Percentiles rank a stretch among this genome's conserved stretches.
Conservation (phyloP, 768 basidiomycete genomes). For the Tephrocybe sp. region DNA sequence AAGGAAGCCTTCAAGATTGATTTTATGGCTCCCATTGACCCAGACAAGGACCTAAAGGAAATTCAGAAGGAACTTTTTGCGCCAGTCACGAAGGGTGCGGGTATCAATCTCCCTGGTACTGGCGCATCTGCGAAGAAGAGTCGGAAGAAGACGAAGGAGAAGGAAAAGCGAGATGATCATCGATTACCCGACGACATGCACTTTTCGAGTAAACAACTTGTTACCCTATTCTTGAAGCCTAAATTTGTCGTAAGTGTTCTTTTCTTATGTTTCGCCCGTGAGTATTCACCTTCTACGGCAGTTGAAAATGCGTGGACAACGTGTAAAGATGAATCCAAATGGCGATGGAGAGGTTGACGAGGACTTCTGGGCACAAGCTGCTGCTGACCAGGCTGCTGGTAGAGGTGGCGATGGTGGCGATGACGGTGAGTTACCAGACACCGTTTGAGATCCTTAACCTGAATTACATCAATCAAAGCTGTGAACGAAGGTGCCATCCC, state of each 20-base stretch:
- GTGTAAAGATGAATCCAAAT: conserved; percentile 53
- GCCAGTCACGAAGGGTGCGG: conserved; percentile 66
- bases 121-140: conserved; percentile 42
- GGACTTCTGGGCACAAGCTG: conserved; percentile 96
- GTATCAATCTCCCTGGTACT: conserved; percentile 67
- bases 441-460: background rate
- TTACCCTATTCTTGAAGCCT: conserved; percentile 94
- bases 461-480: conserved; percentile 14
- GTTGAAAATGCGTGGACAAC: conserved; percentile 88
- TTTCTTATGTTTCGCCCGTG: background rate
- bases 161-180: conserved; percentile 73
- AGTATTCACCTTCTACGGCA: conserved; percentile 32
- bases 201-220: conserved; percentile 86
- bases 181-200: conserved; percentile 96
- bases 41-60: conserved; percentile 59
- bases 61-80: conserved; percentile 75
- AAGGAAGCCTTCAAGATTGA: conserved; percentile 86
- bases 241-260: conserved; percentile 78
- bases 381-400: conserved; percentile 75
- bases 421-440: conserved; percentile 54
- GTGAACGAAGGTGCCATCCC: conserved; percentile 58
- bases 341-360: conserved; percentile 92
- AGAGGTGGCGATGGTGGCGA: conserved; percentile 47
- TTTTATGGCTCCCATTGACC: conserved; percentile 59
- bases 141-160: conserved; percentile 49